Evolutionary conservation across 495 filamentous ascomycete species (phyloP).

Genomic region (Amphirosellinia nigrospora): DNA sequence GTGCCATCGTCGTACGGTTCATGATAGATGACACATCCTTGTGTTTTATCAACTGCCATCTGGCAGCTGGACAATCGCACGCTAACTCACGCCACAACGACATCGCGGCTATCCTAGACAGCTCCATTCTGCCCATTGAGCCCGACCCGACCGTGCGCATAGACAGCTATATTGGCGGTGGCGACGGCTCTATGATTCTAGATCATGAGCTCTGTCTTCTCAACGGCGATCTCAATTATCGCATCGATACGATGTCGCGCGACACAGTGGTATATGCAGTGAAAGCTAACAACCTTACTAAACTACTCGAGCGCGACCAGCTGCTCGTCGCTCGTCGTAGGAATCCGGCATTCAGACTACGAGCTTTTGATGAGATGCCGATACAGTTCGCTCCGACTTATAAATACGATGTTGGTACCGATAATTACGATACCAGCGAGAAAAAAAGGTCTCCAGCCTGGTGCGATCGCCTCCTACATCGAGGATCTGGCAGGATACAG

Average conservation of each 20-base stretch:
- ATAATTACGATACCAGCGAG: slow-evolving; percentile 91
- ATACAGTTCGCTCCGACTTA: slow-evolving; percentile 96
- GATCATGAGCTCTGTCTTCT: slow-evolving; percentile 96
- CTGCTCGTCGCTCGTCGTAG: slow-evolving; percentile 82
- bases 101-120: slow-evolving; percentile 86
- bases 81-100: slow-evolving; percentile 93
- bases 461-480: slow-evolving; percentile 92
- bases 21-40: slow-evolving; percentile 88
- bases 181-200: slow-evolving; percentile 93
- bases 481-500: slow-evolving; percentile 80
- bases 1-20: slow-evolving; percentile 90
- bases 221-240: slow-evolving; percentile 97
- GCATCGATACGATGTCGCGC: slow-evolving; percentile 94
- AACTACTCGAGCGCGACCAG: slow-evolving; percentile 94
- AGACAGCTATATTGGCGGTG: slow-evolving; percentile 84
- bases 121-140: slow-evolving; percentile 71
- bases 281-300: slow-evolving; percentile 77
- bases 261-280: slow-evolving; percentile 87
- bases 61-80: slow-evolving; percentile 90
- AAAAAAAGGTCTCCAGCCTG: slow-evolving; percentile 96
- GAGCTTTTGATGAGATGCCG: slow-evolving; percentile 82
- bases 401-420: slow-evolving; percentile 96
- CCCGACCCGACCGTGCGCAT: slow-evolving; percentile 62
- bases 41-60: slow-evolving; percentile 97
- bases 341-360: slow-evolving; percentile 86